Conservation (phyloP, 805 yeast genomes). For the Metahyphopichia silvanorum region DNA sequence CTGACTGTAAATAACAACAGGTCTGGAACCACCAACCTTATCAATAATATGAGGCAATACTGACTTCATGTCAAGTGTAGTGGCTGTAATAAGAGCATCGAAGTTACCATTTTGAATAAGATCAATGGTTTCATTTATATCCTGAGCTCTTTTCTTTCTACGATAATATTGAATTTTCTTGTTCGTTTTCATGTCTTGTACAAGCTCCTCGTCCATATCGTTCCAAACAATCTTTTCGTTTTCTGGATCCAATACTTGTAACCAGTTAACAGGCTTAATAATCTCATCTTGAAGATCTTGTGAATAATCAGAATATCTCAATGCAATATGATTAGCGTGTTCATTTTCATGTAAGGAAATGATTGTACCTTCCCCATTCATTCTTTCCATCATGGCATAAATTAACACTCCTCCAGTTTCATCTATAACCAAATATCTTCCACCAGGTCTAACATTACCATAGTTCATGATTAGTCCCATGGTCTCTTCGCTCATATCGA, state of each 20-base stretch:
- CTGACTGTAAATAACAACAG: slow-evolving; percentile 78
- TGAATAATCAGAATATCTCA: slow-evolving; percentile 64
- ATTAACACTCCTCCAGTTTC: slow-evolving; percentile 93
- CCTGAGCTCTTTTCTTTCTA: slow-evolving; percentile 55
- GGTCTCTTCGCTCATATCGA: slow-evolving; percentile 84
- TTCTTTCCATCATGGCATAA: slow-evolving; percentile 84
- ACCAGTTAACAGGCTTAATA: slow-evolving; percentile 68
- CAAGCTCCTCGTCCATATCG: slow-evolving; percentile 48
- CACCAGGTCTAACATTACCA: slow-evolving; percentile 86
- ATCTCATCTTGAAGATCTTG: slow-evolving; percentile 49
- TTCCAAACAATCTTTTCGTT: slow-evolving; percentile 46
- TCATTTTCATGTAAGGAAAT: slow-evolving; percentile 87
- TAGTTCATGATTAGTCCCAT: slow-evolving; percentile 73
- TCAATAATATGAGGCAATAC: slow-evolving; percentile 61
- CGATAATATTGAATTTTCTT: slow-evolving; percentile 67
- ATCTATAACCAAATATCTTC: slow-evolving; percentile 81
- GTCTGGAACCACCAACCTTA: slow-evolving; percentile 78
- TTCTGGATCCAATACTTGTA: slow-evolving; percentile 83
- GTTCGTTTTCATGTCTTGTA: slow-evolving; percentile 53
- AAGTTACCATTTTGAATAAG: slow-evolving; percentile 51
- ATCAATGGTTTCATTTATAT: slow-evolving; percentile 48
- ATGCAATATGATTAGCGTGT: slow-evolving; percentile 75
- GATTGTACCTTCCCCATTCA: slow-evolving; percentile 73
- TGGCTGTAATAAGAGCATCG: slow-evolving; percentile 73
- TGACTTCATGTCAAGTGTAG: slow-evolving; percentile 67